Evolutionary conservation across 371 early-diverging fungal species (phyloP), one percentile per base, ranked within the genome.

Genomic region (Mortierella sp.): DNA sequence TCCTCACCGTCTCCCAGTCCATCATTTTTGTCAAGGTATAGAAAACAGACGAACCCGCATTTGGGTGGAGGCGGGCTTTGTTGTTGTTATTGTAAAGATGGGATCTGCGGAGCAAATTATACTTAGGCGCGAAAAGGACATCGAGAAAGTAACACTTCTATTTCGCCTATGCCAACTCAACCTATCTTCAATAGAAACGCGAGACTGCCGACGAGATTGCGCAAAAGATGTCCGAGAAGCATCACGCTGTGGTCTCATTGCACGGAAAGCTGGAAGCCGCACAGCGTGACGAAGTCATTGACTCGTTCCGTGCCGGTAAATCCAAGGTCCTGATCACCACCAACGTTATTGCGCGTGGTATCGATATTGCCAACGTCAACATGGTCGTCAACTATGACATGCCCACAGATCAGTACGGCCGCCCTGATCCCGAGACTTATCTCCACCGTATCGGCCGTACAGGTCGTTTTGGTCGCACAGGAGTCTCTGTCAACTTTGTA

Each of bases 361-460:
- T 99, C 87, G 99, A 99, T 89, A 96, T 98, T 84, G 91, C 92
- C 28, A 98, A 99, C 86, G 99, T 99, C 74, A 97, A 96, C 80
- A 90, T 99, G 81, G 99, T 99, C 34, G 93, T 99, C 88, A 99
- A 99, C 90, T 99, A 96, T 84, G 99, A 99, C 84, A 90, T 99
- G 81, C 99, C 99, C 6, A 79, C 94, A 50, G 93, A 94, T 58
- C 84, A 80, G 34, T 70, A 88, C 16, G 82, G 82, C 34, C 83
- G 88, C 3, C 95, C 97, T 0, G 98, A 98, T 77, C 93, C 93
- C 24, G 99, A 99, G 84, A 99, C 99, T 0, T 99, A 99, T 84
- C 91, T 99, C 54, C 99, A 99, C 88, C 95, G 99, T 79, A 99
- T 99, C 82, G 99, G 99, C 19, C 94, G 99, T 83, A 99, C 99